Evolutionary conservation across 352 stramenopile genomes (phyloP), one percentile per base, ranked within the genome.

Genomic region (Hyaloperonospora arabidopsidis): DNA sequence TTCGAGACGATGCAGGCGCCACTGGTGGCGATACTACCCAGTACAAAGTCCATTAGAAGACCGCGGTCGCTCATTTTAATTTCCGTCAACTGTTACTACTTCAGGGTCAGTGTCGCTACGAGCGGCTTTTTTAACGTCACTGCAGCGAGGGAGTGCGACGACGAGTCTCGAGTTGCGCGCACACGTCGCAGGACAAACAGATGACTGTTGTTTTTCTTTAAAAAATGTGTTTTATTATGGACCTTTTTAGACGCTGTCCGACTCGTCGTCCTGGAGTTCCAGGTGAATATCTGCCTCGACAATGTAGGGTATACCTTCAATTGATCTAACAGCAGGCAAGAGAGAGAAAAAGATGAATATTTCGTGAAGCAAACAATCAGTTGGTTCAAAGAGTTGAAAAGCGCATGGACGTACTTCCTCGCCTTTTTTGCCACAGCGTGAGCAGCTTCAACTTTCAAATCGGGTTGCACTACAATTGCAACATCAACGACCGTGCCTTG

Each of bases 261-360:
- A 57, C 46, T 86, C 75, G 18, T 74, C 70, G 47, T 89, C 79
- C 29, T 74, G 70, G 5, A 93, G 72, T 54, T 93, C 82, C n/a
- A 93, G 49, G 52, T 93, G 82, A 45, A 93, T 89, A 44, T 93
- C 82, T 2, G 82, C 82, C 47, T 88, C 74, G 0, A 74, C 72
- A 14, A 93, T 79, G 45, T 90, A 93, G 29, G 79, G 59, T 38
- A 93, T 86, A 14, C 65, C 59, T 66, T 93, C 82, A 29, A 93
- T 89, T 6, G 79, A 73, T 72, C 82, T 93, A 48, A 15, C 14
- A 29, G 3, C 25, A 29, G 7, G 7, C 25, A 7, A 8, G 25
- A 29, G 3, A 7, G 25, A 3, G 7, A 29, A n/a, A n/a, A n/a
- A n/a, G n/a, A n/a, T n/a, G n/a, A n/a, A n/a, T n/a, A n/a, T n/a